Evolutionary conservation across 768 basidiomycete species (phyloP).

Genomic region (Pleurotus salmoneostramineus): DNA sequence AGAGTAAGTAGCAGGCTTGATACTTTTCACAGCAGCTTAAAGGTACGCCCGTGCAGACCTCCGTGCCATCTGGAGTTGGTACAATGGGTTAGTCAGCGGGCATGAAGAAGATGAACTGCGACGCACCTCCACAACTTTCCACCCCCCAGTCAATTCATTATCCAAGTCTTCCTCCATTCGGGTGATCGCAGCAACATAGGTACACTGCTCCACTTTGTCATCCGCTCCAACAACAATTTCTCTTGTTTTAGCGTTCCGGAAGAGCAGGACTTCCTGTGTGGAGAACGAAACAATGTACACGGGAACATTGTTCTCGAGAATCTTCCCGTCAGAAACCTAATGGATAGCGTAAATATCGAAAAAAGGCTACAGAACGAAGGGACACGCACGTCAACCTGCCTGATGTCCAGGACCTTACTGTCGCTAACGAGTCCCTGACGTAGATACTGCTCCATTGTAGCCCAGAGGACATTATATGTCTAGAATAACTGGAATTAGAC

Average conservation of each 20-base stretch:
- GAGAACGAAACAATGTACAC: slow-evolving; percentile 90
- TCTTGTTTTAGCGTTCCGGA: slow-evolving; percentile 86
- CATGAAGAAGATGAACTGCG: neutral
- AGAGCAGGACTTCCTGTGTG: slow-evolving; percentile 91
- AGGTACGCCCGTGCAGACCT: slow-evolving; percentile 26
- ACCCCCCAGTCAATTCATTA: slow-evolving; percentile 93
- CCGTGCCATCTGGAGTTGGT: slow-evolving; percentile 20
- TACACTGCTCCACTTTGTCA: slow-evolving; percentile 88
- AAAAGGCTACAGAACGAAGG: neutral
- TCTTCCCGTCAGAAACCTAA: slow-evolving; percentile 80
- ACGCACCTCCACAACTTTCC: slow-evolving; percentile 95
- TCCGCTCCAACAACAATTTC: slow-evolving; percentile 87
- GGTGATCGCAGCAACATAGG: slow-evolving; percentile 89
- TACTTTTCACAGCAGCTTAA: slow-evolving; percentile 10
- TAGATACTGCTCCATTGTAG: slow-evolving; percentile 93
- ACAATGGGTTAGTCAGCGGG: neutral
- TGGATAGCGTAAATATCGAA: neutral
- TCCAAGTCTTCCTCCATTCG: slow-evolving; percentile 83
- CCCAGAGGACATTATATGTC: slow-evolving; percentile 99
- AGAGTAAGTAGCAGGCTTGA: neutral
- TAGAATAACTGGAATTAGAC: slow-evolving; percentile 21
- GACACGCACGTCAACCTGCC: slow-evolving; percentile 85
- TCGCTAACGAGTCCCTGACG: slow-evolving; percentile 88
- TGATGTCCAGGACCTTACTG: slow-evolving; percentile 94
- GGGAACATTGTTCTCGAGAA: slow-evolving; percentile 86